phyloP scores from a whole-genome alignment of 495 filamentous ascomycete species.

The Penicillium coprophilum region DNA sequence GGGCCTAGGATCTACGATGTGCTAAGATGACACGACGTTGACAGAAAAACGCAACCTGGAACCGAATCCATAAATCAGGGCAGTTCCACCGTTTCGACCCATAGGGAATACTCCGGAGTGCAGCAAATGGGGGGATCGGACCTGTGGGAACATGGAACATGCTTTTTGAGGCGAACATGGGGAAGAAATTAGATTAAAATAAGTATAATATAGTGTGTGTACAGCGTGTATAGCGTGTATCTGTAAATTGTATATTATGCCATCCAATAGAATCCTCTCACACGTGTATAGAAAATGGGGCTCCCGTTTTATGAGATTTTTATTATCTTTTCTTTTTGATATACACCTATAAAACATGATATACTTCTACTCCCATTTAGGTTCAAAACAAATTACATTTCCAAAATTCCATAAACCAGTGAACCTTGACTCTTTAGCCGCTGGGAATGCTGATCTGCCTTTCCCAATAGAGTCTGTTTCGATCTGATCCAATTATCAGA shows the following conservation, averaged over 20 bases:
- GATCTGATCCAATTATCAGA: constrained; percentile 13
- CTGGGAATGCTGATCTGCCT: constrained; percentile 27
- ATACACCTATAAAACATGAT: no score
- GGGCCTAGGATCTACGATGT: constrained; percentile 40
- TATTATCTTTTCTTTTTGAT: constrained; percentile 15
- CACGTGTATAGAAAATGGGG: neutral
- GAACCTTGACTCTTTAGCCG: constrained; percentile 21
- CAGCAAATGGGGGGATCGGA: constrained; percentile 19
- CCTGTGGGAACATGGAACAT: constrained; percentile 23
- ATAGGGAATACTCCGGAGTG: constrained; percentile 23
- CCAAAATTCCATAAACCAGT: constrained; percentile 13
- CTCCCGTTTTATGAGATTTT: neutral
- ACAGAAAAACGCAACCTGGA: constrained; percentile 27
- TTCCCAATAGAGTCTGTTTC: constrained; percentile 9
- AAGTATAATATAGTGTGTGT: neutral
- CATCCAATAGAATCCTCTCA: neutral
- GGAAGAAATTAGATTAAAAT: constrained; percentile 9
- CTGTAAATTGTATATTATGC: neutral
- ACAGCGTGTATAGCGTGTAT: neutral
- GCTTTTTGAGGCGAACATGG: constrained; percentile 25
- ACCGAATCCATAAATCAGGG: constrained; percentile 33
- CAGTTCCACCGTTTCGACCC: constrained; percentile 29
- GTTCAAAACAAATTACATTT: neutral
- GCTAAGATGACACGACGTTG: constrained; percentile 49
- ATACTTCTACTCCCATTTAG: neutral